Evolutionary conservation across 2,329 filamentous ascomycete species (phyloP), one percentile per base, ranked within the genome.

Genomic region (Dendryphion nanum): DNA sequence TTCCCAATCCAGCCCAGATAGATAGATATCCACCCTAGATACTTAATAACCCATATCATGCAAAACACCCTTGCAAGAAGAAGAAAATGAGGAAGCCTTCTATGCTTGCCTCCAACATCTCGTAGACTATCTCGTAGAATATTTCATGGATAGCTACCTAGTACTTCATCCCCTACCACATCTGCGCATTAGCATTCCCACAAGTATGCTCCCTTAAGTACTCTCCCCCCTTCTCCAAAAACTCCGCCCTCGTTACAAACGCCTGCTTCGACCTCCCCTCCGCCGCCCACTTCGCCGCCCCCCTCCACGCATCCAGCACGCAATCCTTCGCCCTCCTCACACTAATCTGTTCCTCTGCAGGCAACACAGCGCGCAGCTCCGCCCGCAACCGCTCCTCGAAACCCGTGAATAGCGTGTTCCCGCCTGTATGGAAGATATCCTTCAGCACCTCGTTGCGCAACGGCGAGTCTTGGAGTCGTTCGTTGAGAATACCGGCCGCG

Each of bases 351-450:
- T 82, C 71, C 10, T 82, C 83, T 12, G 82, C 76, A 2, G 89
- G 86, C 50, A 96, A 64, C 42, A 88, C 78, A 1, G 82, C 80
- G 24, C 78, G 76, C 37, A 52, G 71, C 33, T 93, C 91, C 19
- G 78, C 76, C 35, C 78, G 73, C 44, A 97, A 70, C 19, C 91
- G 75, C 55, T 94, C 84, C 56, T 96, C 89, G 59, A 98, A 95
- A 47, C 86, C 86, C 42, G 78, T 70, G 68, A 96, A 95, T 31
- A 95, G 69, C 0, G 86, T 89, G 63, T 91, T 91, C 13, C 94
- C 93, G n/a, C 93, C 91, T 0, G 91, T 97, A 28, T 97, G 68
- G 71, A 98, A 97, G 24, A 98, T 78, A 62, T 98, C 91, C 31
- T 80, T 81, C 16, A 96, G 70, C 30, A 96, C 82, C 30, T 81